Base-by-base conservation (phyloP, 208 protist genomes). In the Leishmania lainsoni region DNA sequence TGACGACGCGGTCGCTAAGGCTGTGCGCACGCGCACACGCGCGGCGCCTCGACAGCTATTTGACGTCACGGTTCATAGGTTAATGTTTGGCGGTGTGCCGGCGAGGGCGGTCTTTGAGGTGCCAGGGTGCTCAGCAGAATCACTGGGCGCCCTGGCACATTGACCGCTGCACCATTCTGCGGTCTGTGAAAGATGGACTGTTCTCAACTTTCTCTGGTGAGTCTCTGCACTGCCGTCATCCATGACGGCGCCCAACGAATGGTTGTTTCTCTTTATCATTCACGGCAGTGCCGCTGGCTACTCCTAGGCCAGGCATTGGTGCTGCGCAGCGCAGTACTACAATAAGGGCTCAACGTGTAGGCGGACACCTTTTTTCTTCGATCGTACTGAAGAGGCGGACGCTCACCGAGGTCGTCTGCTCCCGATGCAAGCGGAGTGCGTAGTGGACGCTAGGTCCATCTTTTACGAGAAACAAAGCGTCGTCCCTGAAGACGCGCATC, bases 341-440 rank as follows among this genome's bases (percentile, higher is more conserved):
- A 26, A 45, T 59, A 75, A 20, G n/a, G 35, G 39, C 35, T 77
- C 22, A 58, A 48, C 4, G 29, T 77, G 51, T 16, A 5, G 29
- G 65, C 39, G 22, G 75, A 73, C 29, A 76, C 86, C 39, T 92
- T 86, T 86, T 73, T 58, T 85, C 5, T 89, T 92, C 79, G 80
- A 87, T 45, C 86, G 90, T 78, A 76, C 77, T 14, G 78, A 91
- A 48, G 83, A 94, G 59, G 81, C 85, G 17, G 91, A 90, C 61
- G 83, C 89, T 56, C 91, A 94, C 74, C 85, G 91, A 39, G 91
- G 91, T 35, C 82, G 32, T 12, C 76, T 92, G 35, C 32, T 94
- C 42, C 42, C 75, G 29, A 70, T 79, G 32, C 91, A 94, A 66
- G 89, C 89, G 10, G 83, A 83, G 63, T 92, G 90, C 85, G 82